Conservation (phyloP, 805 yeast species). For the Metschnikowia chrysomelidarum region DNA sequence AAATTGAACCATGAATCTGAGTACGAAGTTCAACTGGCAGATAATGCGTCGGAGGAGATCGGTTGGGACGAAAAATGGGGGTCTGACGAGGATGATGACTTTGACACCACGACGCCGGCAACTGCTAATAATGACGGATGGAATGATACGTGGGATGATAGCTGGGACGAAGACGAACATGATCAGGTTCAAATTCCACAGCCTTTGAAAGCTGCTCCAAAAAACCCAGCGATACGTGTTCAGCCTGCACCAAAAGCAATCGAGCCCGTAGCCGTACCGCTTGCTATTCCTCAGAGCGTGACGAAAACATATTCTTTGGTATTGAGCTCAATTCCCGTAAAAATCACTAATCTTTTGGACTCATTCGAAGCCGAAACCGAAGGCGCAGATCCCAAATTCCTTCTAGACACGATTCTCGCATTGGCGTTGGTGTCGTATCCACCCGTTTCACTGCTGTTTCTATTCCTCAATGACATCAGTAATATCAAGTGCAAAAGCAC, state of each 20-base stretch:
- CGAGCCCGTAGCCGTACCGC: background rate
- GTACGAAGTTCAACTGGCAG: too few relatives aligned
- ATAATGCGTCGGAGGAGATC: constrained; percentile 8
- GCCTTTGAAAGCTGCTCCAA: background rate
- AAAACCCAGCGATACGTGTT: background rate
- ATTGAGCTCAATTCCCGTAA: constrained; percentile 20
- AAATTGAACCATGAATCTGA: too few relatives aligned
- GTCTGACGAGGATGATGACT: constrained; percentile 15
- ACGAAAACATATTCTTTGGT: constrained; percentile 1
- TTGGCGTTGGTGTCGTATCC: constrained; percentile 36
- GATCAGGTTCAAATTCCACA: background rate
- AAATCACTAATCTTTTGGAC: constrained; percentile 23
- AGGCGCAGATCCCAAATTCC: constrained; percentile 17
- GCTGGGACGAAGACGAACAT: constrained; percentile 17
- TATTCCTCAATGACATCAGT: constrained; percentile 36
- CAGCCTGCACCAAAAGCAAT: background rate
- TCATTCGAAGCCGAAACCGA: constrained; percentile 23
- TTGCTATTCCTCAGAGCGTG: background rate
- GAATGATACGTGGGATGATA: constrained; percentile 16
- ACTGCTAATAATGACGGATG: constrained; percentile 13
- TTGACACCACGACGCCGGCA: constrained; percentile 2
- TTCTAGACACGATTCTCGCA: constrained; percentile 31
- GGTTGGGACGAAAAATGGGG: constrained; percentile 21
- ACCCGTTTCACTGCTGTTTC: constrained; percentile 27
- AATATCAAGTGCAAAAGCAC: constrained; percentile 19